phyloP scores from a whole-genome alignment of 2,329 filamentous ascomycete genomes.

The Aspergillus quadrilineatus region DNA sequence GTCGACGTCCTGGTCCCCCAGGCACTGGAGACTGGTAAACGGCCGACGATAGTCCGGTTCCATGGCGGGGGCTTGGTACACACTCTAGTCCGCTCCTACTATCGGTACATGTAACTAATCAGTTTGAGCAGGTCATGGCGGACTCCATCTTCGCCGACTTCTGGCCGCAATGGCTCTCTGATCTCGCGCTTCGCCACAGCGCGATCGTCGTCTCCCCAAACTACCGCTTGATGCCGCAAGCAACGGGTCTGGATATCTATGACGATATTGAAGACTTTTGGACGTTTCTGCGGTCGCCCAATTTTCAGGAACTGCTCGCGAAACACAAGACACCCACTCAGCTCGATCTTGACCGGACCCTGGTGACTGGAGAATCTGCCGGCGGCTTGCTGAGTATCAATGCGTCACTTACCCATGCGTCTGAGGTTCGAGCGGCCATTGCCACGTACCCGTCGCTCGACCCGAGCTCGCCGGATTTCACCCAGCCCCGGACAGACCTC shows the following conservation, averaged over 20 bases:
- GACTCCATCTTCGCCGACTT: slow-evolving; percentile 30
- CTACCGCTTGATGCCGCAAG: background rate
- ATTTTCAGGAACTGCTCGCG: slow-evolving; percentile 10
- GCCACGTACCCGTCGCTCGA: slow-evolving; percentile 37
- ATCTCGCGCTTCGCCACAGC: background rate
- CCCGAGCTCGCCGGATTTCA: slow-evolving; percentile 21
- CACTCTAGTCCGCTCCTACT: background rate
- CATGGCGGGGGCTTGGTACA: slow-evolving; percentile 48
- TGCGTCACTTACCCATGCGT: slow-evolving; percentile 27
- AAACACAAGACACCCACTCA: slow-evolving; percentile 13
- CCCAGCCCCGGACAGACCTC: slow-evolving; percentile 8
- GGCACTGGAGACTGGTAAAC: slow-evolving; percentile 30
- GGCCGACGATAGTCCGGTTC: slow-evolving; percentile 44
- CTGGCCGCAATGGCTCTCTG: background rate
- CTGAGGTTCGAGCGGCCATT: slow-evolving; percentile 31
- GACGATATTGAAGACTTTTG: slow-evolving; percentile 2
- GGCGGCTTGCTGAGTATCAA: slow-evolving; percentile 33
- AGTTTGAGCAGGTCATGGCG: slow-evolving; percentile 28
- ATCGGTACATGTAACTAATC: slow-evolving; percentile 4
- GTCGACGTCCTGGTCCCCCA: slow-evolving; percentile 42
- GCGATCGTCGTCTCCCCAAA: background rate
- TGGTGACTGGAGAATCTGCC: slow-evolving; percentile 32
- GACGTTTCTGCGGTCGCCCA: background rate
- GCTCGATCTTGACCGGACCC: slow-evolving; percentile 27
- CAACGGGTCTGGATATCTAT: background rate